phyloP scores from a whole-genome alignment of 176 grass and related monocot genomes.

The Oryza officinalis region DNA sequence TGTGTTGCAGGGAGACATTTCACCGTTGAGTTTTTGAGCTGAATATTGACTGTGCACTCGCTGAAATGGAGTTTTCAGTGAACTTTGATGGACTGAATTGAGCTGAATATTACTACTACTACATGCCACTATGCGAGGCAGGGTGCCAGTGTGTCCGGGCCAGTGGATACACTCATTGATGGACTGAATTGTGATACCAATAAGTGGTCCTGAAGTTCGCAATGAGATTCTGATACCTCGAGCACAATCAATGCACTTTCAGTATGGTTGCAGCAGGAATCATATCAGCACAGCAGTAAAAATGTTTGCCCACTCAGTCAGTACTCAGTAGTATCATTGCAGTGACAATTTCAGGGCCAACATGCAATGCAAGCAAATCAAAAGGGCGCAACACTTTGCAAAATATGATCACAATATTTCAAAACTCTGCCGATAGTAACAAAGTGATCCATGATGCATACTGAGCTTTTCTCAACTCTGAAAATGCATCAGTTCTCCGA shows the following conservation, averaged over 20 bases:
- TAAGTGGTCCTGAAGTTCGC: conserved; percentile 34
- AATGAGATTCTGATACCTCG: conserved; percentile 31
- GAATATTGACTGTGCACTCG: background rate
- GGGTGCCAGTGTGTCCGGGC: conserved; percentile 30
- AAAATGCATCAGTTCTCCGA: background rate
- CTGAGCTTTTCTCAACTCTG: background rate
- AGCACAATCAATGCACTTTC: conserved; percentile 51
- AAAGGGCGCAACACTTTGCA: conserved; percentile 30
- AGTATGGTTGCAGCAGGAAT: background rate
- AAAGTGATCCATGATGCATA: background rate
- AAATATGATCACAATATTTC: conserved; percentile 18
- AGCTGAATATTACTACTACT: background rate
- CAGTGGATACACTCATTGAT: conserved; percentile 34
- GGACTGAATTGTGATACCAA: conserved; percentile 17
- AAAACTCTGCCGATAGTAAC: background rate
- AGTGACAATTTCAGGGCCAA: background rate
- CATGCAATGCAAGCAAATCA: conserved; percentile 23
- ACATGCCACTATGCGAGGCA: conserved; percentile 11
- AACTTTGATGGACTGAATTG: too few species aligned
- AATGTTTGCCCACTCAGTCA: background rate
- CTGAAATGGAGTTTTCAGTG: background rate
- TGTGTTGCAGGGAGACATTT: background rate
- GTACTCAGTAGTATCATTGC: background rate
- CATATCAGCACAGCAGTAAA: conserved; percentile 13
- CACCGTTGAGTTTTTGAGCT: background rate